Conservation (phyloP, 208 protist genomes). For the Leishmania tropica region DNA sequence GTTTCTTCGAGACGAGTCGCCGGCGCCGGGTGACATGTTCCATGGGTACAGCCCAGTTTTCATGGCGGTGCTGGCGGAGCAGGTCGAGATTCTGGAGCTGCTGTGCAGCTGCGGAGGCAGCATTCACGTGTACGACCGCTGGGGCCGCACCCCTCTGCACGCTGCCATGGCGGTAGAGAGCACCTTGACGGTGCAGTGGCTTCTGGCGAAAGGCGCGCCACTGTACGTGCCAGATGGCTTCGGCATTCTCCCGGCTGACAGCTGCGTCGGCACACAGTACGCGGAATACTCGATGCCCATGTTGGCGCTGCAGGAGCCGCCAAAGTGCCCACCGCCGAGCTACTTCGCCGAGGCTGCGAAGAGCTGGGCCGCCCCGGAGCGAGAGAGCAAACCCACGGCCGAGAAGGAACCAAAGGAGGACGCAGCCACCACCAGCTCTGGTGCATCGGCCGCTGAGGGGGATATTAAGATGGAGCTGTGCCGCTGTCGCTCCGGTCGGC, state of each 20-base stretch:
- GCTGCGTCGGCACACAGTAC: slow-evolving; percentile 47
- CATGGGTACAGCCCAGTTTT: slow-evolving; percentile 91
- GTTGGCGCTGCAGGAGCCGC: slow-evolving; percentile 47
- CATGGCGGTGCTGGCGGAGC: slow-evolving; percentile 77
- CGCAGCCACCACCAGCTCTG: neutral
- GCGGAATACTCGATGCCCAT: slow-evolving; percentile 60
- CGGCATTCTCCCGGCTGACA: slow-evolving; percentile 45
- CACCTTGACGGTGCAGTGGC: slow-evolving; percentile 73
- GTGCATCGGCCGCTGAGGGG: neutral
- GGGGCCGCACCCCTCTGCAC: slow-evolving; percentile 86
- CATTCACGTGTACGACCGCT: slow-evolving; percentile 87
- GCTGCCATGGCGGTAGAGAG: slow-evolving; percentile 79
- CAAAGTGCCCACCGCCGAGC: slow-evolving; percentile 29
- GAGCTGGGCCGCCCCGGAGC: slow-evolving; percentile 16
- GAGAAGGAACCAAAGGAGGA: slow-evolving; percentile 16
- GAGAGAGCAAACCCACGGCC: slow-evolving; percentile 9
- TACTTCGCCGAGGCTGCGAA: slow-evolving; percentile 32
- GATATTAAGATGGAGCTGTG: slow-evolving; percentile 32
- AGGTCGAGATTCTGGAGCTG: slow-evolving; percentile 70
- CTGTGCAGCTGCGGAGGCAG: slow-evolving; percentile 69
- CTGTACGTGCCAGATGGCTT: slow-evolving; percentile 73
- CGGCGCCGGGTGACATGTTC: slow-evolving; percentile 72
- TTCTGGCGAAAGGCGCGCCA: slow-evolving; percentile 71
- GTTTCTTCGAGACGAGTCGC: slow-evolving; percentile 73
- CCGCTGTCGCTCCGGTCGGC: slow-evolving; percentile 68